Evolutionary conservation across 495 filamentous ascomycete species (phyloP).

Genomic region (Jackrogersella minutella): DNA sequence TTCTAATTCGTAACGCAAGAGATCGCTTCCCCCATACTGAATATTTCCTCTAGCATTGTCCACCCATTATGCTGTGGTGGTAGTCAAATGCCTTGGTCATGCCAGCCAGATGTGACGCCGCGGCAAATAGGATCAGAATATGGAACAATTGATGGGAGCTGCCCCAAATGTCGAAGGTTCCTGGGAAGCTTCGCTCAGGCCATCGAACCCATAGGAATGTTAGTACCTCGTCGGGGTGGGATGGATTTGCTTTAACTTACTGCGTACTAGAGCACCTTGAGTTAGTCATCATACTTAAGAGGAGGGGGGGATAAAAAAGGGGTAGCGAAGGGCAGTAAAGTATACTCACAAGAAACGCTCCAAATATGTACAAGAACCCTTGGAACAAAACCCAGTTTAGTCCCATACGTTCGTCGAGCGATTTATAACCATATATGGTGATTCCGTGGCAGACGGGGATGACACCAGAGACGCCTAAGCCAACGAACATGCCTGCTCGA

Average conservation of each 20-base stretch:
- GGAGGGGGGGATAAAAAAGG: neutral
- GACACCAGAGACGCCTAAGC: constrained; percentile 83
- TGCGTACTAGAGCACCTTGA: constrained; percentile 17
- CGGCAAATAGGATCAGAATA: constrained; percentile 72
- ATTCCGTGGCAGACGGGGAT: constrained; percentile 80
- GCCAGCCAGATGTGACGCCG: constrained; percentile 68
- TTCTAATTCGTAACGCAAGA: neutral
- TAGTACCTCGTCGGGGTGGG: constrained; percentile 16
- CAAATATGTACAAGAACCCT: constrained; percentile 84
- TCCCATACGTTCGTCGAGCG: constrained; percentile 72
- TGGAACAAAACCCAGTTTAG: constrained; percentile 80
- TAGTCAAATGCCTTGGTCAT: constrained; percentile 63
- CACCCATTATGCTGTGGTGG: constrained; percentile 52
- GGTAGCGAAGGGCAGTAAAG: neutral
- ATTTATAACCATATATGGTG: constrained; percentile 57
- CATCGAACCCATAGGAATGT: constrained; percentile 52
- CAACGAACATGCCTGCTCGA: constrained; percentile 89
- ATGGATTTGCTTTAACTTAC: constrained; percentile 30
- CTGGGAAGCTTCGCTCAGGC: constrained; percentile 70
- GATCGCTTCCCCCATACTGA: neutral
- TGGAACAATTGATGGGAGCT: constrained; percentile 86
- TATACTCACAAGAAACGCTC: constrained; percentile 67
- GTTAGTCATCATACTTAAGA: constrained; percentile 8
- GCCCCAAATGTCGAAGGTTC: constrained; percentile 77
- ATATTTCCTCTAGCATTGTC: constrained; percentile 40